Evolutionary conservation across 2,329 filamentous ascomycete species (phyloP), one percentile per base, ranked within the genome.

Genomic region (Arthrobotrys sphaeroides): DNA sequence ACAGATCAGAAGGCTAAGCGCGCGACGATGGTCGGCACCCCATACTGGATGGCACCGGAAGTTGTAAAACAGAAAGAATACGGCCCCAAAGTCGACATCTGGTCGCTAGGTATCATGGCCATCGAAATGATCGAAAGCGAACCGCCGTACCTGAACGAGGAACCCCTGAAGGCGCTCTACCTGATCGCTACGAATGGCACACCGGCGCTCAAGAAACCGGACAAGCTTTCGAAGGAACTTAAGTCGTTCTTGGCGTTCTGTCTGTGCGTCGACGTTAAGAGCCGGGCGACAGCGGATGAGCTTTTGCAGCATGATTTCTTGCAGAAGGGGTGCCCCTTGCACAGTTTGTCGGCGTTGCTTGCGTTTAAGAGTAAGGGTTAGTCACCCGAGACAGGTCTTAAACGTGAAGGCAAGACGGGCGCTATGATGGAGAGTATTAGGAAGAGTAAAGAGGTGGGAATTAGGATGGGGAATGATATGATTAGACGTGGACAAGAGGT

Each of bases 81-180:
- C 81, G 95, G 94, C 40, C 91, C 92, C 81, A 98, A 98, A 86
- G 95, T 98, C 77, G 95, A 99, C 82, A 97, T 98, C 81, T 99
- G 95, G 95, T 97, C 94, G 28, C 86, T 99, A 77, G 95, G 95
- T 81, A 99, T 99, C 84, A 99, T 98, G 95, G 94, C 95, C 22
- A 98, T 99, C 81, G 95, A 99, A 84, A 97, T 99, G 95, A 98
- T 98, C 81, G 95, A 99, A 83, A 96, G 93, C 16, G 95, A 99
- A 83, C 95, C 95, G 4, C 95, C 95, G 0, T 99, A 99, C 83
- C 88, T 98, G 38, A 98, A 98, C 84, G 95, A 98, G 84, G 94
- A 98, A 83, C 95, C 95, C 0, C 88, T 99, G 68, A 98, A 98
- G 86, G 95, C 95, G 5, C 87, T 99, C 51, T 99, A 97, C 83